Percentiles rank a stretch among this genome's conserved stretches.
These are phyloP conservation scores for Pseudogymnoascus sp. DNA, from an alignment of 2,329 filamentous ascomycete genomes.

Conservation along the genomic window DNA sequence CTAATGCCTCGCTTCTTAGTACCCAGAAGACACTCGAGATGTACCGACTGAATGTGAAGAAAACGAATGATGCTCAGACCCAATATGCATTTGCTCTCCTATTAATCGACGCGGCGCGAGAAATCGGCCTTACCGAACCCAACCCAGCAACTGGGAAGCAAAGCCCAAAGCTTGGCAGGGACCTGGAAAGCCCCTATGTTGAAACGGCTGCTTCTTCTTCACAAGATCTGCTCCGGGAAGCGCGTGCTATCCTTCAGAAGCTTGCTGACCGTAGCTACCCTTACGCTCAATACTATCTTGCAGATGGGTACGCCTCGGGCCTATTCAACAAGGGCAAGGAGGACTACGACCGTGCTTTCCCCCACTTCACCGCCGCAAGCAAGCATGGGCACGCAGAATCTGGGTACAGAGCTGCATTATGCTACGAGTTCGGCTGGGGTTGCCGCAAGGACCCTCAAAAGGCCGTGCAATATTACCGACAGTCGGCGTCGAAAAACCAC, in stretches of 20 bases:
- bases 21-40: slow-evolving; percentile 93
- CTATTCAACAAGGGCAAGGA: slow-evolving; percentile 92
- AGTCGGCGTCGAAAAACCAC: slow-evolving; percentile 86
- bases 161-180: slow-evolving; percentile 42
- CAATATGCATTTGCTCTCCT: slow-evolving; percentile 97
- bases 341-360: slow-evolving; percentile 86
- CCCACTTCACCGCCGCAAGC: slow-evolving; percentile 84
- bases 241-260: slow-evolving; percentile 79
- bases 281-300: slow-evolving; percentile 96
- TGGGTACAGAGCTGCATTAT: slow-evolving; percentile 84
- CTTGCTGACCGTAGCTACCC: slow-evolving; percentile 85
- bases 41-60: slow-evolving; percentile 96
- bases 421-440: slow-evolving; percentile 98
- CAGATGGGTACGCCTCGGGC: slow-evolving; percentile 87
- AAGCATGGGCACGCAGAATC: slow-evolving; percentile 98
- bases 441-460: slow-evolving; percentile 84
- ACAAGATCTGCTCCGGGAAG: slow-evolving; percentile 73
- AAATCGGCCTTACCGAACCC: slow-evolving; percentile 57
- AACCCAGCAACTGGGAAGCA: slow-evolving; percentile 19
- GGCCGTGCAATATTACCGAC: slow-evolving; percentile 87
- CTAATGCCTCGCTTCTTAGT: slow-evolving; percentile 84
- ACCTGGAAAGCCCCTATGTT: slow-evolving; percentile 41
- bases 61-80: slow-evolving; percentile 82
- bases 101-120: slow-evolving; percentile 81
- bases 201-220: slow-evolving; percentile 47